phyloP scores from a whole-genome alignment of 1,139 yeast genomes.

The Ogataea hybrid region DNA sequence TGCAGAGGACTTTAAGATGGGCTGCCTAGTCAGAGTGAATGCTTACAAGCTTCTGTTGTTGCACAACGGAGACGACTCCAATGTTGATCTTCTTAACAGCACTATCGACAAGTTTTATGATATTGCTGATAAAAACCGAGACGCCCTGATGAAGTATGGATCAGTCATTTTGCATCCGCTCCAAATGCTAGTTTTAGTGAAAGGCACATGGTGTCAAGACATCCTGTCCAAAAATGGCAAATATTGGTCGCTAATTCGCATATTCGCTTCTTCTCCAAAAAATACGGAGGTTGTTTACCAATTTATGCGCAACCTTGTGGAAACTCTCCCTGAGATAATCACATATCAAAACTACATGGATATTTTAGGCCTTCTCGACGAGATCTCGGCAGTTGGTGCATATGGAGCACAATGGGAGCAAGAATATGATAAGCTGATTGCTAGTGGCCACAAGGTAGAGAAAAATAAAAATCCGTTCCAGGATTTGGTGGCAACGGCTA shows the following conservation, averaged over 20 bases:
- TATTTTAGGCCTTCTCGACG: slow-evolving; percentile 70
- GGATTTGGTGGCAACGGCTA: slow-evolving; percentile 55
- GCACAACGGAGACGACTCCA: slow-evolving; percentile 34
- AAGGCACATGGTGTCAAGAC: slow-evolving; percentile 46
- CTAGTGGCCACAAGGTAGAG: slow-evolving; percentile 41
- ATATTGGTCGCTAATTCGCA: slow-evolving; percentile 64
- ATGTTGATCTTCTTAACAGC: slow-evolving; percentile 25
- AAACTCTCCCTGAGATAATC: slow-evolving; percentile 39
- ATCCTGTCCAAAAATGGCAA: slow-evolving; percentile 44
- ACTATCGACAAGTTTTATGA: slow-evolving; percentile 32
- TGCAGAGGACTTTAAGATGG: slow-evolving; percentile 19
- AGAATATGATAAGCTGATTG: slow-evolving; percentile 45
- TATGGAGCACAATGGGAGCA: slow-evolving; percentile 77
- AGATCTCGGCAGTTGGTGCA: slow-evolving; percentile 80
- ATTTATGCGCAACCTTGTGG: slow-evolving; percentile 47
- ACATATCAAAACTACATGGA: slow-evolving; percentile 55
- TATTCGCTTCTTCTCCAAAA: slow-evolving; percentile 53
- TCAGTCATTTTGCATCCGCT: slow-evolving; percentile 52
- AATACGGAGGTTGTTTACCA: slow-evolving; percentile 49
- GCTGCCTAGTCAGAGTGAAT: slow-evolving; percentile 27
- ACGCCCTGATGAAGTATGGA: slow-evolving; percentile 45
- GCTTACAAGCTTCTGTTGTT: slow-evolving; percentile 44
- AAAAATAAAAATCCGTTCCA: slow-evolving; percentile 47
- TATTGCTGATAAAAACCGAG: slow-evolving; percentile 36
- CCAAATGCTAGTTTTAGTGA: slow-evolving; percentile 45